Conservation (phyloP, 2,329 filamentous ascomycete genomes). For the Fusarium begoniae region DNA sequence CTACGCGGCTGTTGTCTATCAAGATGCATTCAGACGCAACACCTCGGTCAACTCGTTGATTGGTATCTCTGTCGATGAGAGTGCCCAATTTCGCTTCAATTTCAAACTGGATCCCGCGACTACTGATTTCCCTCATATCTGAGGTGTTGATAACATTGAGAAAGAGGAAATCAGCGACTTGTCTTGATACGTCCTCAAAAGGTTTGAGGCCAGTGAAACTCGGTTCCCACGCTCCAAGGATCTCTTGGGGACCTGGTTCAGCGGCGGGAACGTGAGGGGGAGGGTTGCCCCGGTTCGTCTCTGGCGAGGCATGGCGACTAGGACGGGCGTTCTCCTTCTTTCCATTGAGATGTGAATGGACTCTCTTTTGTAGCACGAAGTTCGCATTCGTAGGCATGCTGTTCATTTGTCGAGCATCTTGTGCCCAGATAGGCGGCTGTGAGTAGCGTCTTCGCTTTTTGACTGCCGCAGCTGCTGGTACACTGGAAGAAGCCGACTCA, state of each 20-base stretch:
- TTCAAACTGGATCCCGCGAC: conserved; percentile 79
- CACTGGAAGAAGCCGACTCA: conserved; percentile 41
- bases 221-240: conserved; percentile 69
- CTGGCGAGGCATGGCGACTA: conserved; percentile 52
- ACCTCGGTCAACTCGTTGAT: conserved; percentile 72
- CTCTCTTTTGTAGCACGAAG: conserved; percentile 42
- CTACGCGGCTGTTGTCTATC: conserved; percentile 65
- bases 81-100: conserved; percentile 94
- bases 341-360: conserved; percentile 49
- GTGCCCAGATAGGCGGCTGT: conserved; percentile 60
- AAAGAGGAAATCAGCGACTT: conserved; percentile 84
- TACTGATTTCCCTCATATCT: conserved; percentile 70
- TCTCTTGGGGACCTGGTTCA: conserved; percentile 46
- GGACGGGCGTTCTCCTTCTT: conserved; percentile 51
- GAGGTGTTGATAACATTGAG: conserved; percentile 72
- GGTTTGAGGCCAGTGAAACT: conserved; percentile 76
- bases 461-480: conserved; percentile 47
- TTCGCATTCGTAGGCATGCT: conserved; percentile 49
- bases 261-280: conserved; percentile 28
- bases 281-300: conserved; percentile 37
- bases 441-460: conserved; percentile 53
- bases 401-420: conserved; percentile 48
- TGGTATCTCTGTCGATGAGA: conserved; percentile 77
- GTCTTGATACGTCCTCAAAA: conserved; percentile 77
- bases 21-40: conserved; percentile 78